Evolutionary conservation across 2,329 filamentous ascomycete species (phyloP), one percentile per base, ranked within the genome.

Genomic region (Diaporthe velutina): DNA sequence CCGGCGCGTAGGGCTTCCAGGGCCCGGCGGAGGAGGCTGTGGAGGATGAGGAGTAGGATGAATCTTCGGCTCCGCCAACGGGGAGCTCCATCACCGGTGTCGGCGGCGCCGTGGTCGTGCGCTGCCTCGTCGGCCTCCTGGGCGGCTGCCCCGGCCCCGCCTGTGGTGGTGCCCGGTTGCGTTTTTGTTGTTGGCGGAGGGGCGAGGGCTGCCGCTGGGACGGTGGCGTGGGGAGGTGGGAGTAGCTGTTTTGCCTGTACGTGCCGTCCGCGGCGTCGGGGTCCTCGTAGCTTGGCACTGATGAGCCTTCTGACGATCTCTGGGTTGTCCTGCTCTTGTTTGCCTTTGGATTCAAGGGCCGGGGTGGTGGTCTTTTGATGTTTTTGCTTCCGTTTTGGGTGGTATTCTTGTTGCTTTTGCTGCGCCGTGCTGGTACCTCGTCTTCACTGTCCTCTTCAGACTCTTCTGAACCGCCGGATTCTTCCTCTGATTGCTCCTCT

Each of bases 151-250:
- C 50, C 38, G 42, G 42, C 25, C 45, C 50, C 38, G 42, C 9
- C 25, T 58, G 66, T 10, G 54, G 66, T n/a, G 61, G 71, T 33
- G n/a, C 40, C 42, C 25, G 45, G 57, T 72, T 72, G 45, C 60
- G 25, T 19, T 25, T 30, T 33, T 48, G 40, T 25, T 55, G 70
- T 15, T 54, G 48, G 33, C 57, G 58, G 50, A 71, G 73, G n/a
- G 74, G 48, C 28, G 52, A 67, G 45, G 45, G 40, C 45, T 73
- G 61, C 19, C 71, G 28, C 25, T 28, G 35, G 2, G 71, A 38
- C 12, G 74, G 55, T 54, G 70, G 74, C 9, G 74, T 48, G 48
- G 64, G 64, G 3, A 75, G 74, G 55, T 68, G 48, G 42, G 42
- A 74, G 66, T 42, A 40, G 45, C 33, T 58, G 45, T 72, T 25